Base-by-base conservation (phyloP, 1,139 yeast genomes). In the Yamadazyma atlantica region DNA sequence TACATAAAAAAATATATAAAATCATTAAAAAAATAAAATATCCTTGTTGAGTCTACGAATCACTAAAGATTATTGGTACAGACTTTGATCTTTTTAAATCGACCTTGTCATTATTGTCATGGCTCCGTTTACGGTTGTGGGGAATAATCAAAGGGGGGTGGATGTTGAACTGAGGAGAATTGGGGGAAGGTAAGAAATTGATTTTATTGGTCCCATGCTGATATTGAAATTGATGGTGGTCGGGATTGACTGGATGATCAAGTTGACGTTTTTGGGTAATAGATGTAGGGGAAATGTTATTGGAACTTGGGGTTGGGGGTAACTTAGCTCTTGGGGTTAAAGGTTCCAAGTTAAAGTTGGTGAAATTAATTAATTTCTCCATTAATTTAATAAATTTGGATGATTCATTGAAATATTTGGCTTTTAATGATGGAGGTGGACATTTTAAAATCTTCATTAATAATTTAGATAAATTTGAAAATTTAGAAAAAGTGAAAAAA, bases 351-450 rank as follows among this genome's bases (percentile, higher is more conserved):
- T 48, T 57, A 44, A 49, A 48, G 43, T 60, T 61, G 33, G 69
- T 62, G 43, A 62, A 63, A 19, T 55, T 52, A 29, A 68, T 61
- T 47, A 69, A 52, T 24, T 57, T 51, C 41, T 56, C 62, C 74
- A 69, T 69, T 46, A 67, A 58, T 35, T 58, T 57, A 32, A 64
- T 58, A 51, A 60, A 62, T 45, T 64, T 64, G 37, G 65, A 62
- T 29, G 54, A 56, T 30, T 68, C 69, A 43, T 58, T 56, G 48
- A 69, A 69, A 50, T 70, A 70, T 47, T 69, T 70, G 40, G 63
- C 52, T 42, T 66, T 68, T 45, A 71, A 58, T 27, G 70, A 61
- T 26, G 73, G 73, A 28, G 77, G 77, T 6, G 76, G 75, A 44
- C 69, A 62, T 46, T 68, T 67, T 47, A 70, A 56, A 27, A 70